Conservation (phyloP, 768 basidiomycete genomes). For the Hericium coralloides region DNA sequence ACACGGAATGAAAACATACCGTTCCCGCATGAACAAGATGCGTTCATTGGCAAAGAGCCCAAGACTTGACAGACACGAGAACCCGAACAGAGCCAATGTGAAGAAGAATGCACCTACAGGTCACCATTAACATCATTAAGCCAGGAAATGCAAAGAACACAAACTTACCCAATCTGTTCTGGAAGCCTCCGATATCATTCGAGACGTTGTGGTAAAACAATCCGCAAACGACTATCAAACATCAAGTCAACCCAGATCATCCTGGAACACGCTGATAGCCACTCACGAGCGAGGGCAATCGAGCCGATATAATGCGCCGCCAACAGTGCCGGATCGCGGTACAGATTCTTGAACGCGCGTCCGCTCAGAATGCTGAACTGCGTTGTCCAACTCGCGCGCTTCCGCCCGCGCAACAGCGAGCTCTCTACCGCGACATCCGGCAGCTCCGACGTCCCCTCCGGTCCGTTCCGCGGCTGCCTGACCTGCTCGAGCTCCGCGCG, state of each 20-base stretch:
- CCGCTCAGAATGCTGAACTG: slow-evolving; percentile 95
- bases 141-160: not conserved
- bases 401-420: slow-evolving; percentile 55
- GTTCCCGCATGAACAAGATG: slow-evolving; percentile 95
- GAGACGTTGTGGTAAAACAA: slow-evolving; percentile 86
- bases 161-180: slow-evolving; percentile 75
- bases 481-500: slow-evolving; percentile 50
- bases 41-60: slow-evolving; percentile 93
- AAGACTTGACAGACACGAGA: slow-evolving; percentile 91
- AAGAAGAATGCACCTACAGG: slow-evolving; percentile 87
- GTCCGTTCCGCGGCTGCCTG: slow-evolving; percentile 20
- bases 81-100: slow-evolving; percentile 91
- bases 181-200: slow-evolving; percentile 95
- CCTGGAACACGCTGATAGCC: not conserved
- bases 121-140: not conserved
- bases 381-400: slow-evolving; percentile 78
- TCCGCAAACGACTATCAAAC: slow-evolving; percentile 70
- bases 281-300: slow-evolving; percentile 74
- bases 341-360: slow-evolving; percentile 95
- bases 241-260: slow-evolving; percentile 3
- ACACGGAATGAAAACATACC: slow-evolving; percentile 36
- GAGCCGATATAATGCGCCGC: slow-evolving; percentile 85
- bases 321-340: slow-evolving; percentile 88
- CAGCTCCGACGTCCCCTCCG: slow-evolving; percentile 32
- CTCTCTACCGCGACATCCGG: slow-evolving; percentile 68